A percentile compares a stretch with the other conserved stretches of the same genome.
Conservation (phyloP, 2,329 filamentous ascomycete genomes). For the Ophiostoma sp. region DNA sequence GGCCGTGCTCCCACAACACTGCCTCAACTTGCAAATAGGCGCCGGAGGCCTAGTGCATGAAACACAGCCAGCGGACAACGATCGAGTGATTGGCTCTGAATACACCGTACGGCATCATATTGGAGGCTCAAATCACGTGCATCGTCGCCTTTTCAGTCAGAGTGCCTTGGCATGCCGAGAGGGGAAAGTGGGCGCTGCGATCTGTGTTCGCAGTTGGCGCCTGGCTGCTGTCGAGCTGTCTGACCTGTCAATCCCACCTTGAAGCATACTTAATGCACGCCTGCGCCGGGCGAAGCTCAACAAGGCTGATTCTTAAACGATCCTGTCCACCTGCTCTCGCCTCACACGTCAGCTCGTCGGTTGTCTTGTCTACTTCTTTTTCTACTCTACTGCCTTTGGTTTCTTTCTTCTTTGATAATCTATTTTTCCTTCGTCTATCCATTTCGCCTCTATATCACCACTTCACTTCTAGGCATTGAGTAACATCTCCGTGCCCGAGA, state of each 20-base stretch:
- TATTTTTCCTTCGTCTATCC: background rate
- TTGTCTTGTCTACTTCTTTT: background rate
- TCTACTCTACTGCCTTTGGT: background rate
- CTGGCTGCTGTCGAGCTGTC: background rate
- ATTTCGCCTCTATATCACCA: background rate
- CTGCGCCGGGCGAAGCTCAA: background rate
- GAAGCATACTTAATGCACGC: conserved; percentile 5
- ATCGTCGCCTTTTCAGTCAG: background rate
- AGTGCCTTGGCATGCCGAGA: background rate
- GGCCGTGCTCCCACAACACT: background rate
- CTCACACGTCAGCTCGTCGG: background rate
- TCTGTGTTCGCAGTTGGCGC: too few relatives aligned
- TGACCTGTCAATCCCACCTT: background rate
- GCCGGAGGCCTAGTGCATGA: background rate
- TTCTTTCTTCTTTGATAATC: background rate
- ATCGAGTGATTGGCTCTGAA: background rate
- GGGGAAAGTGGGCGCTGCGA: background rate
- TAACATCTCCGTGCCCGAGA: background rate
- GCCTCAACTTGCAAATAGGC: background rate
- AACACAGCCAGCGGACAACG: background rate
- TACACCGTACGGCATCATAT: background rate
- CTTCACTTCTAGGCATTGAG: background rate
- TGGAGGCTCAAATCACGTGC: background rate
- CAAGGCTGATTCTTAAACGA: background rate
- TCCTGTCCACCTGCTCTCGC: background rate